Evolutionary conservation across 495 filamentous ascomycete genomes (phyloP).

Genomic region (Lineolata rhizophorae): DNA sequence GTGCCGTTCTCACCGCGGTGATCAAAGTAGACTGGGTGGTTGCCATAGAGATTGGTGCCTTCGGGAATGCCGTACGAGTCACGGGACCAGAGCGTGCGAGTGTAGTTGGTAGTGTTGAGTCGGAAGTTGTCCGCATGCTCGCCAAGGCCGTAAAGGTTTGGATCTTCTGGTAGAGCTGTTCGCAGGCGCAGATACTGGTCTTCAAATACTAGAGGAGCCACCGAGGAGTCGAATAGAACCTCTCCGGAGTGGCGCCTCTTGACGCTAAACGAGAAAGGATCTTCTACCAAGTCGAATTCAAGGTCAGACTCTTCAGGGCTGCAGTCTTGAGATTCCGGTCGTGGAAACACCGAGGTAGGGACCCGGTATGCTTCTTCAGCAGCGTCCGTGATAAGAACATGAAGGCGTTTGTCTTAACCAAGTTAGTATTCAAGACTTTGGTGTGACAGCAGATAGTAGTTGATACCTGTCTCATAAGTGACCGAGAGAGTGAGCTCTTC

Average conservation of each 20-base stretch:
- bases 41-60: slow-evolving; percentile 61
- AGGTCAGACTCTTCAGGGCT: slow-evolving; percentile 24
- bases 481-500: slow-evolving; percentile 8
- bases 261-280: slow-evolving; percentile 61
- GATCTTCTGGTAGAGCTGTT: slow-evolving; percentile 41
- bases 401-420: slow-evolving; percentile 46
- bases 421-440: slow-evolving; percentile 2
- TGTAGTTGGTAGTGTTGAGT: slow-evolving; percentile 52
- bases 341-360: slow-evolving; percentile 43
- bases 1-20: slow-evolving; percentile 42
- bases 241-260: slow-evolving; percentile 36
- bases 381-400: slow-evolving; percentile 62
- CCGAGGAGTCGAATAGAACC: slow-evolving; percentile 61
- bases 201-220: slow-evolving; percentile 50
- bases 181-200: slow-evolving; percentile 53
- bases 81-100: slow-evolving; percentile 59
- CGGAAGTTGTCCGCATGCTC: slow-evolving; percentile 57
- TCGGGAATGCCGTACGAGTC: slow-evolving; percentile 45
- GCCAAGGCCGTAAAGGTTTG: slow-evolving; percentile 60
- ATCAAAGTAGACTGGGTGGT: slow-evolving; percentile 71
- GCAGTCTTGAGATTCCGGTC: slow-evolving; percentile 22
- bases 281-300: slow-evolving; percentile 37
- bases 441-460: too few relatives aligned
- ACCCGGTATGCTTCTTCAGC: slow-evolving; percentile 55
- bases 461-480: slow-evolving; percentile 10